A percentile compares a stretch with the other conserved stretches of the same genome.
Evolutionary conservation across 2,329 filamentous ascomycete genomes (phyloP).

Genomic region (Pseudocercospora vitis): DNA sequence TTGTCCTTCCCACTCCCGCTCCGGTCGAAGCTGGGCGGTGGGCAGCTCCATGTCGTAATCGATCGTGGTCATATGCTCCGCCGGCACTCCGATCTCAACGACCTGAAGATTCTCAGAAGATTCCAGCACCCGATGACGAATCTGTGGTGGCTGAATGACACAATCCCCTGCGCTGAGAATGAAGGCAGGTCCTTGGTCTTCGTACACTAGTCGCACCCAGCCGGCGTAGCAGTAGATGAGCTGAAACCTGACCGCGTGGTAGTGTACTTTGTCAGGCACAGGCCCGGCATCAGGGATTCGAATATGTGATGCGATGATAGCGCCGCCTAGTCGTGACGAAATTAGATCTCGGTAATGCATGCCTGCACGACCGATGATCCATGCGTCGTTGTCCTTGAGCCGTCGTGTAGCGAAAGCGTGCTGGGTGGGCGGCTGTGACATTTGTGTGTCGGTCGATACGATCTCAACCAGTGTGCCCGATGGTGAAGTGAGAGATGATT

Average conservation of each 20-base stretch:
- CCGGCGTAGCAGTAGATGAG: slow-evolving; percentile 21
- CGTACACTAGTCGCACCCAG: slow-evolving; percentile 20
- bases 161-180: slow-evolving; percentile 20
- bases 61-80: slow-evolving; percentile 20
- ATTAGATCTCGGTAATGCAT: slow-evolving; percentile 23
- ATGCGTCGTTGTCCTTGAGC: slow-evolving; percentile 15
- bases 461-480: slow-evolving; percentile 17
- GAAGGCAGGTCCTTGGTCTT: slow-evolving; percentile 21
- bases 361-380: slow-evolving; percentile 19
- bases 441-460: slow-evolving; percentile 5
- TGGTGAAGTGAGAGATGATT: slow-evolving; percentile 7
- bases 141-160: slow-evolving; percentile 21
- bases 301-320: slow-evolving; percentile 23
- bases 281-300: slow-evolving; percentile 19
- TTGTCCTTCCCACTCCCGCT: slow-evolving; percentile 21
- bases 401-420: slow-evolving; percentile 15
- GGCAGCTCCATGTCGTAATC: slow-evolving; percentile 18
- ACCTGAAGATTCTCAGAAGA: slow-evolving; percentile 16
- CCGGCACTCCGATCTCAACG: slow-evolving; percentile 19
- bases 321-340: slow-evolving; percentile 18
- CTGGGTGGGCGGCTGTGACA: slow-evolving; percentile 11
- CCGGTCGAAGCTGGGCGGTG: slow-evolving; percentile 2
- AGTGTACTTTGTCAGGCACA: slow-evolving; percentile 19
- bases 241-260: slow-evolving; percentile 19
- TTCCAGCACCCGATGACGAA: slow-evolving; percentile 20